A percentile compares a stretch with the other conserved stretches of the same genome.
These are phyloP conservation scores for Chrysanthemum seticuspe DNA, from an alignment of 129 eudicot species.

Conservation along the genomic window DNA sequence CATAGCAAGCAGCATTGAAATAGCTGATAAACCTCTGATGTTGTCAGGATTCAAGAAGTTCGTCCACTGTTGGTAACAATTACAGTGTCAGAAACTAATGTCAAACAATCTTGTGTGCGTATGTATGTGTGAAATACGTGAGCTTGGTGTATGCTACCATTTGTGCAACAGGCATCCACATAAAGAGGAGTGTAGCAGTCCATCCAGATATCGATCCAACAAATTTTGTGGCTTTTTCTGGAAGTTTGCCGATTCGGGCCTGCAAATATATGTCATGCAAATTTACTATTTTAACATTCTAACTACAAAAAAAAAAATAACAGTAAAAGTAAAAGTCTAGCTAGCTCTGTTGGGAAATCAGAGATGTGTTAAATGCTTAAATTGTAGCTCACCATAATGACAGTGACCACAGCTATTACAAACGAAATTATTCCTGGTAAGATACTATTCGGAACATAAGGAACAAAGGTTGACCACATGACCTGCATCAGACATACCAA, in stretches of 20 bases:
- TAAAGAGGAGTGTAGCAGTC: constrained; percentile 99
- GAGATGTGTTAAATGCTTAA: neutral
- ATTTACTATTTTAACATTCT: neutral
- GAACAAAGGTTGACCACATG: constrained; percentile 99
- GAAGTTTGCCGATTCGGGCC: constrained; percentile 87
- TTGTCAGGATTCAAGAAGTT: constrained; percentile 88
- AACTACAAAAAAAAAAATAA: no score
- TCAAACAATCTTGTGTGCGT: neutral
- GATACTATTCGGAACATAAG: constrained; percentile 74
- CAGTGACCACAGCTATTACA: constrained; percentile 53
- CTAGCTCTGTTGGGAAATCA: neutral
- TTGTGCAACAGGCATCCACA: constrained; percentile 99
- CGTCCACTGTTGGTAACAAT: constrained; percentile 75
- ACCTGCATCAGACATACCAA: constrained; percentile 46
- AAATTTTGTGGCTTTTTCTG: constrained; percentile 55
- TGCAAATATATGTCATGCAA: constrained; percentile 32
- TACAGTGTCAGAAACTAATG: constrained; percentile 15
- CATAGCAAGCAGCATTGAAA: constrained; percentile 97
- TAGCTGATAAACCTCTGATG: constrained; percentile 83
- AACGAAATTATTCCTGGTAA: constrained; percentile 75
- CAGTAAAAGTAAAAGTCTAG: no score
- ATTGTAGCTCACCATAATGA: constrained; percentile 63
- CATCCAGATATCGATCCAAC: constrained; percentile 85
- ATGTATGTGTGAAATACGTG: neutral
- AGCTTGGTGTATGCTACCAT: constrained; percentile 47